Evolutionary conservation across 2,329 filamentous ascomycete species (phyloP).

Genomic region (Pezicula carpinea): DNA sequence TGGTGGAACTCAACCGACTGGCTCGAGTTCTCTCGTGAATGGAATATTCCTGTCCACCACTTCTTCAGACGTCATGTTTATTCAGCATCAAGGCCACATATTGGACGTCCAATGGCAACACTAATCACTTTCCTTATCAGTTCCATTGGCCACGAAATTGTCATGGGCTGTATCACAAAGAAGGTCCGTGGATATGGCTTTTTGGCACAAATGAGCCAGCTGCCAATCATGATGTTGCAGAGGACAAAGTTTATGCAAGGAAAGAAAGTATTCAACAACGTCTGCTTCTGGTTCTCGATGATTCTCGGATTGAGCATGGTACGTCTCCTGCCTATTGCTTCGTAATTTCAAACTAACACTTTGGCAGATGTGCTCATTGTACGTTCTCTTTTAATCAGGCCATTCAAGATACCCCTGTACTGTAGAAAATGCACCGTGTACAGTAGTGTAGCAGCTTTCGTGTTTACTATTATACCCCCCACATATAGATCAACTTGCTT

Average conservation of each 20-base stretch:
- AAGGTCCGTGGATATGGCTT: slow-evolving; percentile 95
- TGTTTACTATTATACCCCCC: too few relatives aligned
- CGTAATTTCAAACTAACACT: not conserved
- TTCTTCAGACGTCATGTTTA: slow-evolving; percentile 96
- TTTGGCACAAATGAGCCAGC: slow-evolving; percentile 90
- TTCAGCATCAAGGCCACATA: slow-evolving; percentile 69
- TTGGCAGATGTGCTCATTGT: slow-evolving; percentile 8
- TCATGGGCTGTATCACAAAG: slow-evolving; percentile 97
- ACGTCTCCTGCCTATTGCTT: not conserved
- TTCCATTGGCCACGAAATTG: slow-evolving; percentile 85
- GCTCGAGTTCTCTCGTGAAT: slow-evolving; percentile 94
- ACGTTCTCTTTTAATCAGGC: slow-evolving; percentile 4
- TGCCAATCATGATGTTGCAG: slow-evolving; percentile 92
- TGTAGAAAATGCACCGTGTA: too few relatives aligned
- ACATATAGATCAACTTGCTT: too few relatives aligned
- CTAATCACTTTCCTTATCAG: slow-evolving; percentile 88
- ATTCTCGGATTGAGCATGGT: slow-evolving; percentile 73
- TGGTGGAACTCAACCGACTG: slow-evolving; percentile 79
- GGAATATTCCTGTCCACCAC: slow-evolving; percentile 96
- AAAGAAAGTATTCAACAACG: slow-evolving; percentile 76
- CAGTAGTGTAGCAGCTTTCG: too few relatives aligned
- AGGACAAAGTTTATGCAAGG: slow-evolving; percentile 71
- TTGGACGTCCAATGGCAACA: slow-evolving; percentile 74
- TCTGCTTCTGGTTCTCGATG: slow-evolving; percentile 90
- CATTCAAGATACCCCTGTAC: too few relatives aligned